These are phyloP conservation scores for Arthrobotrys sinensis DNA, from an alignment of 2,329 filamentous ascomycete genomes.

Conservation along the genomic window DNA sequence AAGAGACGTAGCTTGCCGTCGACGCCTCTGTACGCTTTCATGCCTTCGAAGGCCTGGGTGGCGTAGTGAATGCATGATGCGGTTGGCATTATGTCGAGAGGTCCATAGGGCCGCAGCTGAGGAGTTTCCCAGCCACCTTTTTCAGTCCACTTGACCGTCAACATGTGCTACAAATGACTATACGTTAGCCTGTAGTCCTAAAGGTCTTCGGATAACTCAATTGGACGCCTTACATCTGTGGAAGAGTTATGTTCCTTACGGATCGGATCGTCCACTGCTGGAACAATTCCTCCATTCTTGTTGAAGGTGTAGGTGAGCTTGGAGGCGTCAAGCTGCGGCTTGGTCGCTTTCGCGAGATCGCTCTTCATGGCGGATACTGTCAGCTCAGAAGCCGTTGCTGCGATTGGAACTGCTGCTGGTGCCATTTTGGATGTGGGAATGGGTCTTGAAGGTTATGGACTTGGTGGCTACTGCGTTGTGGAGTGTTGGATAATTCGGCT, in stretches of 20 bases:
- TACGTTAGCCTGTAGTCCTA: constrained; percentile 1
- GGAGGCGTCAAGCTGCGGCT: constrained; percentile 70
- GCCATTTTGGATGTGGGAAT: constrained; percentile 39
- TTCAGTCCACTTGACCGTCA: constrained; percentile 79
- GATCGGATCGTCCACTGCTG: constrained; percentile 69
- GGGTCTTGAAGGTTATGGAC: neutral
- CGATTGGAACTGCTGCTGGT: constrained; percentile 55
- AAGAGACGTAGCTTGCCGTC: constrained; percentile 83
- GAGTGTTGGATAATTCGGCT: constrained; percentile 34
- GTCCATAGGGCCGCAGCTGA: constrained; percentile 82
- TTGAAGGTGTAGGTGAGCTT: constrained; percentile 74
- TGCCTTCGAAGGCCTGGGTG: constrained; percentile 90
- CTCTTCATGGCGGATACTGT: constrained; percentile 47
- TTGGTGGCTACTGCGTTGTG: constrained; percentile 27
- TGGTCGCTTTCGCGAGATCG: constrained; percentile 29
- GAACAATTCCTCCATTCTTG: constrained; percentile 71
- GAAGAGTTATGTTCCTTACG: constrained; percentile 57
- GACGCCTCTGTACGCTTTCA: constrained; percentile 79
- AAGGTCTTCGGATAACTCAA: neutral
- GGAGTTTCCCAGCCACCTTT: constrained; percentile 80
- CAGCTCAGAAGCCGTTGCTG: constrained; percentile 35
- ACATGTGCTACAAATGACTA: constrained; percentile 82
- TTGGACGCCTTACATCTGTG: constrained; percentile 45
- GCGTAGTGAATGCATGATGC: constrained; percentile 89
- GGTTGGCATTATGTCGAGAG: constrained; percentile 83